phyloP scores from a whole-genome alignment of 2,329 filamentous ascomycete genomes.

The Graphilbum fragrans region DNA sequence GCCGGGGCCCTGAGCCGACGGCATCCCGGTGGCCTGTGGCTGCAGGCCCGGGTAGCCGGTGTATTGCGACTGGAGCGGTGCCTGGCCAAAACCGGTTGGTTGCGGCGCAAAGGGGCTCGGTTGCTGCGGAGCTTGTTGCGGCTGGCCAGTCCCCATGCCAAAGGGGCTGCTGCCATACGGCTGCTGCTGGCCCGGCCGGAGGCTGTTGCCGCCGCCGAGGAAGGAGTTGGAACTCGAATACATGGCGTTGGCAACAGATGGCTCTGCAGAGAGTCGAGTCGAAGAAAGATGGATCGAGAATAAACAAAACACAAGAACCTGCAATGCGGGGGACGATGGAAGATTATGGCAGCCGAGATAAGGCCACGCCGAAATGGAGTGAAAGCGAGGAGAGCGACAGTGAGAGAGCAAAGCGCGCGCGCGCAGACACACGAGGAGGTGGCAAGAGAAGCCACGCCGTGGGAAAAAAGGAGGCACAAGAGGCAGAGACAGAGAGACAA shows the following conservation, averaged over 20 bases:
- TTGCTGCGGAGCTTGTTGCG: conserved; percentile 37
- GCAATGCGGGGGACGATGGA: not conserved
- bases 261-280: too few species aligned
- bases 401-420: too few species aligned
- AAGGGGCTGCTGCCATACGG: conserved; percentile 40
- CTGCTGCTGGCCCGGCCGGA: conserved; percentile 55
- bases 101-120: conserved; percentile 44
- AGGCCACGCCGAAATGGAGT: not conserved
- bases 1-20: conserved; percentile 39
- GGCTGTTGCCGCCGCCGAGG: conserved; percentile 61
- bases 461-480: not conserved
- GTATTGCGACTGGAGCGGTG: conserved; percentile 43
- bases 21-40: conserved; percentile 29
- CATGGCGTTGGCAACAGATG: conserved; percentile 39
- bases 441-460: not conserved
- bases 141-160: conserved; percentile 28
- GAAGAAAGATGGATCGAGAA: not conserved
- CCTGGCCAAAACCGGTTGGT: conserved; percentile 47
- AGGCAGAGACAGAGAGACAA: not conserved
- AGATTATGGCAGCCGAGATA: not conserved
- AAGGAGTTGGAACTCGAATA: conserved; percentile 84
- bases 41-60: conserved; percentile 47
- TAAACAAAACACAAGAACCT: not conserved
- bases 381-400: not conserved
- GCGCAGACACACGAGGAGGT: too few species aligned